Percentiles rank a stretch among this genome's conserved stretches.
Evolutionary conservation across 768 basidiomycete species (phyloP).

Genomic region (Crassisporium funariophilum): DNA sequence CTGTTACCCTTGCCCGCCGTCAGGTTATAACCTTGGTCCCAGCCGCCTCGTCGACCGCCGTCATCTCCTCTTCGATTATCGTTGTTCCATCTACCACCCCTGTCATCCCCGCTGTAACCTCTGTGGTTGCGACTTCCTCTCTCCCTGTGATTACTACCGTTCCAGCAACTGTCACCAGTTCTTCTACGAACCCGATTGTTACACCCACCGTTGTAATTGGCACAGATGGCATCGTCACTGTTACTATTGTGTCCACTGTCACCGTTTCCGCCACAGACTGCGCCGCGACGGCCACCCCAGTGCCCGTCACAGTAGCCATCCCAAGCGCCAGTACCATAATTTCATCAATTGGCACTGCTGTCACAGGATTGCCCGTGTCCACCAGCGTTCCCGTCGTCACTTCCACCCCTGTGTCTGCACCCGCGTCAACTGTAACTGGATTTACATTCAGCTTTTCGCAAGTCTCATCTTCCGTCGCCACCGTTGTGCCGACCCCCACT

Average conservation of each 20-base stretch:
- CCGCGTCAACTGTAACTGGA: not conserved
- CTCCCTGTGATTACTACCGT: constrained; percentile 10
- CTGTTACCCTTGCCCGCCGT: constrained; percentile 1
- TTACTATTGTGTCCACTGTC: constrained; percentile 36
- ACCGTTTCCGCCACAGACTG: constrained; percentile 28
- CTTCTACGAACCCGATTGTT: constrained; percentile 15
- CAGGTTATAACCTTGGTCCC: constrained; percentile 9
- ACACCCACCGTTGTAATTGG: constrained; percentile 33
- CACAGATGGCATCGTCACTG: constrained; percentile 35
- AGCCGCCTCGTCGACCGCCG: constrained; percentile 6
- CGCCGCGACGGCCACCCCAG: constrained; percentile 10
- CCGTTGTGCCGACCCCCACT: not conserved
- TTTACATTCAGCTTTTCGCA: no score
- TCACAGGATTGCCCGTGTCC: not conserved
- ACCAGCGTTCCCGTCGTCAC: not conserved
- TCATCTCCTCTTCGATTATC: constrained; percentile 2
- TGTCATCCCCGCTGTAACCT: no score
- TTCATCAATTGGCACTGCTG: constrained; percentile 1
- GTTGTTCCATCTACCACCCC: constrained; percentile 1
- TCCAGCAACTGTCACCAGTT: constrained; percentile 9
- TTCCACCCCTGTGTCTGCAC: not conserved
- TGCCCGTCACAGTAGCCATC: constrained; percentile 12
- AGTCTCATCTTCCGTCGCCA: no score
- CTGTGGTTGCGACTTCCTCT: constrained; percentile 8
- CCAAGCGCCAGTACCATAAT: constrained; percentile 7